These are phyloP conservation scores for Fusarium pseudograminearum DNA, from an alignment of 2,329 filamentous ascomycete species.

Conservation along the genomic window DNA sequence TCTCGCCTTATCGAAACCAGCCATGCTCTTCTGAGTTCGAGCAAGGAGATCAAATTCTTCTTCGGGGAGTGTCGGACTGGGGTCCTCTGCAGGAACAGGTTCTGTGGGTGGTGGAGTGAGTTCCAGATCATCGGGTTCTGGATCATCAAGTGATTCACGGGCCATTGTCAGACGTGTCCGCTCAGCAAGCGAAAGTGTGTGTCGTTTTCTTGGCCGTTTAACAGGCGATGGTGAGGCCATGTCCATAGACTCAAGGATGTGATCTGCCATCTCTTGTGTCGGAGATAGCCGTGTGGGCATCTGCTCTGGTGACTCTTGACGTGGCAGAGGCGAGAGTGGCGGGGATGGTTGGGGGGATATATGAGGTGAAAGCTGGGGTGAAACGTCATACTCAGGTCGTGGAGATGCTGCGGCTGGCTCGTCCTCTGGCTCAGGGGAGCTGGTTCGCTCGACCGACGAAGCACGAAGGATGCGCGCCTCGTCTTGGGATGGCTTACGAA, in stretches of 20 bases:
- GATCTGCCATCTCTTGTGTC: slow-evolving; percentile 65
- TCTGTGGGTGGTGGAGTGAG: slow-evolving; percentile 29
- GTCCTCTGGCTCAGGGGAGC: slow-evolving; percentile 38
- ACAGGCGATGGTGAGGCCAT: slow-evolving; percentile 68
- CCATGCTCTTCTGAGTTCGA: slow-evolving; percentile 72
- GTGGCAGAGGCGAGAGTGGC: slow-evolving; percentile 2
- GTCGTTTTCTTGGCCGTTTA: slow-evolving; percentile 62
- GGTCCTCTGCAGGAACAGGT: slow-evolving; percentile 33
- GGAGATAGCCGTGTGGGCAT: slow-evolving; percentile 33
- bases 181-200: slow-evolving; percentile 76
- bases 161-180: slow-evolving; percentile 87
- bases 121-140: slow-evolving; percentile 50
- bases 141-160: slow-evolving; percentile 60
- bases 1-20: slow-evolving; percentile 69
- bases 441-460: slow-evolving; percentile 36
- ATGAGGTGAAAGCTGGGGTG: slow-evolving; percentile 24
- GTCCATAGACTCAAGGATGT: slow-evolving; percentile 67
- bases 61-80: slow-evolving; percentile 22
- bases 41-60: slow-evolving; percentile 63
- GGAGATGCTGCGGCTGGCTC: slow-evolving; percentile 33
- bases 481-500: slow-evolving; percentile 37
- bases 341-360: slow-evolving; percentile 14
- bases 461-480: slow-evolving; percentile 38
- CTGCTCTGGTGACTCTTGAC: slow-evolving; percentile 25
- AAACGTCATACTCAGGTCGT: slow-evolving; percentile 20